phyloP scores from a whole-genome alignment of 163 green algal species.

The Scenedesmus sp. region DNA sequence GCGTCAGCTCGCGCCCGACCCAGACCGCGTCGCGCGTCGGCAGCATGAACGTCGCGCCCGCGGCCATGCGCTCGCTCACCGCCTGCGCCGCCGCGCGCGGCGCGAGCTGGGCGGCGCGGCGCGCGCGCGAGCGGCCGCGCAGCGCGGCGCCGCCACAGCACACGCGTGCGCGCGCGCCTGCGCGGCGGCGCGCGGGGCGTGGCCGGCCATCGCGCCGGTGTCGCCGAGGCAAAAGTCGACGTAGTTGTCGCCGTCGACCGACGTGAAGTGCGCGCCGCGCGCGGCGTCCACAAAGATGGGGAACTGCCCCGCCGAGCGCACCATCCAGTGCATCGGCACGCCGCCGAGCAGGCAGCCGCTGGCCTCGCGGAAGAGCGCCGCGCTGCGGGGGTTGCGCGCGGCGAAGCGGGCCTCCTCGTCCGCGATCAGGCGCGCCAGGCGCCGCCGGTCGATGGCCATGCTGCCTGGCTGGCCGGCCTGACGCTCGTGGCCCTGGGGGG shows the following conservation, averaged over 20 bases:
- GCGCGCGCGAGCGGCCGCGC: no score
- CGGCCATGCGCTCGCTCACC: not conserved
- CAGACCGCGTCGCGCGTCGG: not conserved
- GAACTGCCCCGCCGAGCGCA: not conserved
- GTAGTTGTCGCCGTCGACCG: not conserved
- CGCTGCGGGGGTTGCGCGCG: not conserved
- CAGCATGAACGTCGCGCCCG: not conserved
- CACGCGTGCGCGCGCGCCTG: no score
- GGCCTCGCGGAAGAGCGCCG: no score
- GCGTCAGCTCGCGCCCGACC: not conserved
- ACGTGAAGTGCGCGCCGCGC: slow-evolving; percentile 9
- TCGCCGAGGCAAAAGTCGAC: slow-evolving; percentile 30
- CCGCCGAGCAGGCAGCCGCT: not conserved
- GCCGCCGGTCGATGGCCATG: not conserved
- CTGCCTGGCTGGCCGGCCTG: not conserved
- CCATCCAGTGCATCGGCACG: slow-evolving; percentile 31
- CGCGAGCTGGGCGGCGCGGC: no score
- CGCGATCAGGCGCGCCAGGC: not conserved
- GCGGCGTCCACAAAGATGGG: not conserved
- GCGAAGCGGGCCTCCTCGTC: not conserved
- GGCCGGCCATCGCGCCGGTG: slow-evolving; percentile 5
- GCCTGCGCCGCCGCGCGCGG: not conserved
- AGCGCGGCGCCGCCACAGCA: no score
- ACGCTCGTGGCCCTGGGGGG: no score
- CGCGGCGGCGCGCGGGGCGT: not conserved